A percentile compares a stretch with the other conserved stretches of the same genome.
Conservation (phyloP, 345 rosid genomes). For the Bruguiera sexangula region DNA sequence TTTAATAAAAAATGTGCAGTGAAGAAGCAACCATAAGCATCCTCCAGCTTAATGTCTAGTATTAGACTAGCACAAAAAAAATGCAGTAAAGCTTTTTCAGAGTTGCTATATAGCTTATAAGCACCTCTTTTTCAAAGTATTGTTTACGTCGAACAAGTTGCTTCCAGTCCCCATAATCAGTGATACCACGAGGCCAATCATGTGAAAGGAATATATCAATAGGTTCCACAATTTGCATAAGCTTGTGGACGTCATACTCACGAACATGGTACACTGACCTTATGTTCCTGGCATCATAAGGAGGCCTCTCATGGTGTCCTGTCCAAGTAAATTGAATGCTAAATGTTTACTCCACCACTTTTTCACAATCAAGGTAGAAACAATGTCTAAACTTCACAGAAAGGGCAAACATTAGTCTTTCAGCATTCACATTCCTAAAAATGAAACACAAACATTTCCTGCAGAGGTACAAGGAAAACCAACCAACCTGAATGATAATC, state of each 20-base stretch:
- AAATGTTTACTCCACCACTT: background rate
- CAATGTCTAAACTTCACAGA: too few species aligned
- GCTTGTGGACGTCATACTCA: constrained; percentile 83
- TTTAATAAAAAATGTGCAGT: too few species aligned
- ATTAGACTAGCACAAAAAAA: background rate
- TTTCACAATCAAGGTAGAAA: background rate
- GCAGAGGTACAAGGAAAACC: constrained; percentile 4
- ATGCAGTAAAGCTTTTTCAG: background rate
- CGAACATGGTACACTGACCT: constrained; percentile 87
- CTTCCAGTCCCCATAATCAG: constrained; percentile 70
- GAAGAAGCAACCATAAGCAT: too few species aligned
- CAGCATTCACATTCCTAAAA: background rate
- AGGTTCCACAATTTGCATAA: constrained; percentile 76
- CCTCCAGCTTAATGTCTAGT: too few species aligned
- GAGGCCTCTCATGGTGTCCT: constrained; percentile 91
- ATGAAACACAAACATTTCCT: background rate
- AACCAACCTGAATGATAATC: constrained; percentile 65
- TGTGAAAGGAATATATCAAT: constrained; percentile 90
- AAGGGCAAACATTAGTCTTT: background rate
- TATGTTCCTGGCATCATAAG: constrained; percentile 59
- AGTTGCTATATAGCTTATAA: background rate
- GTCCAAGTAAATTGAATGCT: constrained; percentile 18
- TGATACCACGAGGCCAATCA: constrained; percentile 92
- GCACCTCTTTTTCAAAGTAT: constrained; percentile 66
- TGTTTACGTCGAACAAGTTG: constrained; percentile 57